Conservation (phyloP, 2,329 filamentous ascomycete genomes). For the Verticillium longisporum region DNA sequence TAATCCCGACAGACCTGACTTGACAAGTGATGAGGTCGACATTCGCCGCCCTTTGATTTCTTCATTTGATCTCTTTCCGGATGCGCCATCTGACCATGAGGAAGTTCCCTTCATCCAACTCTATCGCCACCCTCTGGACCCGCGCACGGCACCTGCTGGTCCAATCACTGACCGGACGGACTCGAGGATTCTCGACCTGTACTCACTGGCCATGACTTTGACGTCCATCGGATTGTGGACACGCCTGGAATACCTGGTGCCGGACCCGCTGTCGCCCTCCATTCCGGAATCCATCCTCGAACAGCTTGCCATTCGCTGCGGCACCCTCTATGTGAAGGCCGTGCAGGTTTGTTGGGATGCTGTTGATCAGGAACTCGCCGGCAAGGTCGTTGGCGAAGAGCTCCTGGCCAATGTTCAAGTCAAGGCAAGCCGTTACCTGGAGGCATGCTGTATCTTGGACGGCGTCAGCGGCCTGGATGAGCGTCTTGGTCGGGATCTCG, state of each 20-base stretch:
- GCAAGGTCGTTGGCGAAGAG: slow-evolving; percentile 38
- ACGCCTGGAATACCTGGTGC: slow-evolving; percentile 49
- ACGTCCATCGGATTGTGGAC: slow-evolving; percentile 73
- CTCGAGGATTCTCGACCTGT: slow-evolving; percentile 59
- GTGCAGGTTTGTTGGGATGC: slow-evolving; percentile 66
- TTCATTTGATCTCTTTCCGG: slow-evolving; percentile 67
- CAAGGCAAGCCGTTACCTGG: slow-evolving; percentile 49
- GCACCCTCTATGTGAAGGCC: slow-evolving; percentile 68
- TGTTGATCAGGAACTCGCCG: slow-evolving; percentile 55
- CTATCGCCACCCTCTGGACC: slow-evolving; percentile 63
- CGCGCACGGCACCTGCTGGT: slow-evolving; percentile 40
- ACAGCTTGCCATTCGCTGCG: slow-evolving; percentile 60
- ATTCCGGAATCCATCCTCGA: slow-evolving; percentile 56
- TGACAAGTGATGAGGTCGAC: slow-evolving; percentile 46
- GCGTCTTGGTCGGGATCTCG: slow-evolving; percentile 40
- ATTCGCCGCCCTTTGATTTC: slow-evolving; percentile 64
- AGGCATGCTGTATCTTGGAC: slow-evolving; percentile 57
- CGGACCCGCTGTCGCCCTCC: slow-evolving; percentile 37
- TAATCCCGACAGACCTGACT: slow-evolving; percentile 29
- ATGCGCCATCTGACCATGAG: slow-evolving; percentile 27
- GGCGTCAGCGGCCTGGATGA: slow-evolving; percentile 51
- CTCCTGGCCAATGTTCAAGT: slow-evolving; percentile 47
- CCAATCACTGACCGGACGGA: slow-evolving; percentile 43
- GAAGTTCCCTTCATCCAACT: slow-evolving; percentile 28
- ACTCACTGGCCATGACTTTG: slow-evolving; percentile 66